A percentile compares a stretch with the other conserved stretches of the same genome.
These are phyloP conservation scores for Zoysia matrella DNA, from an alignment of 202 grass and related monocot genomes.

Conservation along the genomic window DNA sequence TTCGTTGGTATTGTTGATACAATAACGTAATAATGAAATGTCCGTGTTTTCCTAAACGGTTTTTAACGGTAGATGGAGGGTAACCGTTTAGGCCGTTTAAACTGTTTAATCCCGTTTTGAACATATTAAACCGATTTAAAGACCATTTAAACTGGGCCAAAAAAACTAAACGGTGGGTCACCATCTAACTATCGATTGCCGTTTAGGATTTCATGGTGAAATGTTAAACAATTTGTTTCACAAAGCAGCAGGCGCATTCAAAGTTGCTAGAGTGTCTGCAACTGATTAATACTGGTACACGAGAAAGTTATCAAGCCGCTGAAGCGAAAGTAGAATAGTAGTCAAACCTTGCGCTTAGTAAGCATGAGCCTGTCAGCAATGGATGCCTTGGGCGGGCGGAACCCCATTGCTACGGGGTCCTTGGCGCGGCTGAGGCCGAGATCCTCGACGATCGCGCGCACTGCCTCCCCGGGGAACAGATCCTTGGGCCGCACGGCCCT, in stretches of 20 bases:
- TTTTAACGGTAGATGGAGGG: no score
- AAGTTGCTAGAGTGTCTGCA: not conserved
- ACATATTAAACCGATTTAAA: no score
- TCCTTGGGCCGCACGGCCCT: slow-evolving; percentile 73
- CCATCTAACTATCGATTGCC: no score
- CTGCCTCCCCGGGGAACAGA: slow-evolving; percentile 61
- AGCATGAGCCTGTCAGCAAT: slow-evolving; percentile 91
- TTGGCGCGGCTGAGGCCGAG: not conserved
- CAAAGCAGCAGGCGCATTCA: not conserved
- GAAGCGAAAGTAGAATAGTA: not conserved
- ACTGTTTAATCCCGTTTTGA: no score
- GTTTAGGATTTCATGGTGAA: no score
- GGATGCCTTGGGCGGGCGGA: slow-evolving; percentile 77
- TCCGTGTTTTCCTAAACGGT: no score
- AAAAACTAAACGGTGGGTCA: no score
- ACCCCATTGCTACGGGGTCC: slow-evolving; percentile 72
- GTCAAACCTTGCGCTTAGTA: slow-evolving; percentile 90
- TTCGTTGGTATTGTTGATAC: no score
- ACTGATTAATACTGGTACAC: not conserved
- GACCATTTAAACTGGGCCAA: no score
- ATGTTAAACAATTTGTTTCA: no score
- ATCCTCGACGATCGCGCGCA: no score
- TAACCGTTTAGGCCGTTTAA: no score
- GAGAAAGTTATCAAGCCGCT: not conserved
- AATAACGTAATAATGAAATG: slow-evolving; percentile 1